Conservation (phyloP, 2,329 filamentous ascomycete genomes). For the Helicocarpus griseus region DNA sequence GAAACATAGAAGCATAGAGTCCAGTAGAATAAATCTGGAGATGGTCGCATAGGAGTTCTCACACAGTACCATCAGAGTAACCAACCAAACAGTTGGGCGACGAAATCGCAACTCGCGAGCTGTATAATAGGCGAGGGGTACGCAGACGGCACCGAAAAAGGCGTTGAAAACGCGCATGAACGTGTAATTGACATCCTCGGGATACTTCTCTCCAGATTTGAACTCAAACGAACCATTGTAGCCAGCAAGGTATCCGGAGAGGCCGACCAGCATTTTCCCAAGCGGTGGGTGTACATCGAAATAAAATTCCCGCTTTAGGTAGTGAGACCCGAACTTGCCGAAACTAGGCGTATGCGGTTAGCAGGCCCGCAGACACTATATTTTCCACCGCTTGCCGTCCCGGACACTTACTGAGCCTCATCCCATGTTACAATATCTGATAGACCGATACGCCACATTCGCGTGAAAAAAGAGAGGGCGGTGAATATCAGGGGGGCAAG, state of each 20-base stretch:
- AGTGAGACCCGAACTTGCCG: conserved; percentile 92
- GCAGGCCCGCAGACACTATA: background rate
- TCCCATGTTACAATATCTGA: conserved; percentile 68
- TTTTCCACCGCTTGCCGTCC: background rate
- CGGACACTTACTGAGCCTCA: conserved; percentile 56
- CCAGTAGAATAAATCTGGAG: conserved; percentile 92
- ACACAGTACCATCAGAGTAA: conserved; percentile 93
- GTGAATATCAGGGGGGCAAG: conserved; percentile 57
- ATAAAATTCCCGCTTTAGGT: conserved; percentile 98
- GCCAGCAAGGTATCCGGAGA: conserved; percentile 90
- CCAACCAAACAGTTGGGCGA: conserved; percentile 82
- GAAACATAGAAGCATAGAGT: conserved; percentile 97
- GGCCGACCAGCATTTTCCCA: conserved; percentile 95
- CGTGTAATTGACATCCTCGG: conserved; percentile 86
- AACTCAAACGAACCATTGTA: conserved; percentile 99
- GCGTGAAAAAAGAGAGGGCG: conserved; percentile 54
- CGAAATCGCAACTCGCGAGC: conserved; percentile 82
- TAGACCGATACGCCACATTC: conserved; percentile 57
- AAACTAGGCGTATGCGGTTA: conserved; percentile 24
- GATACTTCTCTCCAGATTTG: conserved; percentile 95
- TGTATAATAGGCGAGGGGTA: conserved; percentile 91
- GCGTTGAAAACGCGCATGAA: conserved; percentile 99
- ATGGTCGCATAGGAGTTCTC: conserved; percentile 99
- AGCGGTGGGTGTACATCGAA: conserved; percentile 95
- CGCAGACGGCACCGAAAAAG: conserved; percentile 82